A percentile compares a stretch with the other conserved stretches of the same genome.
Conservation (phyloP, 2,329 filamentous ascomycete species). For the Arthrobotrys sinensis region DNA sequence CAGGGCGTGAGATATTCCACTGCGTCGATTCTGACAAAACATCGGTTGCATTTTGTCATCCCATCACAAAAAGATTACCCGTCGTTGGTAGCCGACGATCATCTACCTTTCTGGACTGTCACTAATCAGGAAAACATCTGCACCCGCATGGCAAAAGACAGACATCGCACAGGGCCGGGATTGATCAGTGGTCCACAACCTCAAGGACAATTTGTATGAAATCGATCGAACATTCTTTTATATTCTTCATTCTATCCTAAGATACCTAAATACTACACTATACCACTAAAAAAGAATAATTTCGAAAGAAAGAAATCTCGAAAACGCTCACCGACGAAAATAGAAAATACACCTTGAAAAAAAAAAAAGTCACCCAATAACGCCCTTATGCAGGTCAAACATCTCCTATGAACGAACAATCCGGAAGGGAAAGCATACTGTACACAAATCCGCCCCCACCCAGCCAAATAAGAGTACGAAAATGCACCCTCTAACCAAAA, state of each 20-base stretch:
- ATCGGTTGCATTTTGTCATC: slow-evolving; percentile 15
- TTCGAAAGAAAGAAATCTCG: background rate
- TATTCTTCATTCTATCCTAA: slow-evolving; percentile 26
- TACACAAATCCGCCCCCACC: slow-evolving; percentile 16
- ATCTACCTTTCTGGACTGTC: background rate
- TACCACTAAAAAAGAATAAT: background rate
- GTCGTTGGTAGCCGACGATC: slow-evolving; percentile 26
- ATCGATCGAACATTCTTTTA: slow-evolving; percentile 5
- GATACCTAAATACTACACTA: no score
- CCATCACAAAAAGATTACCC: background rate
- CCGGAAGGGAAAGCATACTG: slow-evolving; percentile 27
- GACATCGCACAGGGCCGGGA: background rate
- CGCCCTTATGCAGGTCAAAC: slow-evolving; percentile 32
- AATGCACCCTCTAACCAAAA: slow-evolving; percentile 12
- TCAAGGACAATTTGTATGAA: no score
- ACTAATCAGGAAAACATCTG: slow-evolving; percentile 20
- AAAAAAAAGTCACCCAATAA: slow-evolving; percentile 7
- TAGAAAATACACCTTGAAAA: background rate
- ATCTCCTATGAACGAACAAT: slow-evolving; percentile 3
- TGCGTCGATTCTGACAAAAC: no score
- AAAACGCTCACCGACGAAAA: slow-evolving; percentile 11
- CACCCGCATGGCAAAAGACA: background rate
- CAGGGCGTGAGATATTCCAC: no score
- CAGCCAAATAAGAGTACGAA: slow-evolving; percentile 10
- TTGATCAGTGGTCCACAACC: no score